Evolutionary conservation across 768 basidiomycete genomes (phyloP).

Genomic region (Phylloporus scabripes): DNA sequence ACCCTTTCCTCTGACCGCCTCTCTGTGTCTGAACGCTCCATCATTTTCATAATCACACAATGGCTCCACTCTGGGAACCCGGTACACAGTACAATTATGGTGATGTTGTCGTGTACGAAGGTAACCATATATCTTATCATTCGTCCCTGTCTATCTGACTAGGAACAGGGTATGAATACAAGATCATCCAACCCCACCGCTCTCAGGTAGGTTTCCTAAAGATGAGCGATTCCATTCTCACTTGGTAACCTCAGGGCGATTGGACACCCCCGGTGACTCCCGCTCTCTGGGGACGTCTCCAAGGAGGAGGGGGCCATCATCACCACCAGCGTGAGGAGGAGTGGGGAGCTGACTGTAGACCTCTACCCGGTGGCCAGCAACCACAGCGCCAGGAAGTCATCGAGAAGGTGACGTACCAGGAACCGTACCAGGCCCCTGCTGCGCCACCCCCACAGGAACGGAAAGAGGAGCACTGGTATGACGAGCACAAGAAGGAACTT

Average conservation of each 20-base stretch:
- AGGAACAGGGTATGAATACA: slow-evolving; percentile 40
- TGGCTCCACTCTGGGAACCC: slow-evolving; percentile 54
- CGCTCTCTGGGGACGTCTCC: slow-evolving; percentile 60
- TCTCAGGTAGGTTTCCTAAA: slow-evolving; percentile 48
- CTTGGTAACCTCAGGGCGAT: slow-evolving; percentile 42
- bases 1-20: background rate
- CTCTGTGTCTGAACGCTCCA: slow-evolving; percentile 2
- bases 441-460: slow-evolving; percentile 9
- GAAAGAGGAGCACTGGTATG: slow-evolving; percentile 50
- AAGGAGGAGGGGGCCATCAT: slow-evolving; percentile 30
- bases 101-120: slow-evolving; percentile 52
- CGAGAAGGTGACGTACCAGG: slow-evolving; percentile 9
- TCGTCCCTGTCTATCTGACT: slow-evolving; percentile 6
- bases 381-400: slow-evolving; percentile 23
- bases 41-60: slow-evolving; percentile 17
- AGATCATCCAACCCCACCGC: slow-evolving; percentile 65
- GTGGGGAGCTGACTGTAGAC: slow-evolving; percentile 16
- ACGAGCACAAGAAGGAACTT: slow-evolving; percentile 51
- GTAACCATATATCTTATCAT: slow-evolving; percentile 28
- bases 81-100: slow-evolving; percentile 53
- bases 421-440: slow-evolving; percentile 10
- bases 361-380: slow-evolving; percentile 15
- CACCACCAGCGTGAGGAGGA: slow-evolving; percentile 12
- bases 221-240: background rate
- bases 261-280: slow-evolving; percentile 63